Base-by-base conservation (phyloP, 2,329 filamentous ascomycete species). In the Gremmenia infestans region DNA sequence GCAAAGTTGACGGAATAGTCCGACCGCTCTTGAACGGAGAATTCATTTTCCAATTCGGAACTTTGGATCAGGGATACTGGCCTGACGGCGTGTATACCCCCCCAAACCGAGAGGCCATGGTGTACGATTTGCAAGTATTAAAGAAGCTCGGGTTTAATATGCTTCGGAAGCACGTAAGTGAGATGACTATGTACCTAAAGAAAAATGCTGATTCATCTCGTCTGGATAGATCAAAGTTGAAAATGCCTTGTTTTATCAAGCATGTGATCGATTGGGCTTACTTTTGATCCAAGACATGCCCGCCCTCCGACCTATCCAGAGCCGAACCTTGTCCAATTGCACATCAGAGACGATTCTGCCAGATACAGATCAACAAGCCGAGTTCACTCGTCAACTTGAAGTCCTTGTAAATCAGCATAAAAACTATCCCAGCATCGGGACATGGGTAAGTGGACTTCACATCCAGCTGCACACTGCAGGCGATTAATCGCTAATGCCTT, bases 261-360 rank as follows among this genome's bases (percentile, higher is more conserved):
- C 58, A 12, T 60, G 58, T 35, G 56, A 58, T 39, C 58, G 56
- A 45, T 15, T 60, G 25, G 58, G 55, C 19, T 39, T 58, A 8
- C 68, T 89, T 25, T 77, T 89, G 5, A 82, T 89, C 48, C 86
- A 89, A 66, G 87, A 89, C 59, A 89, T 89, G 86, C 86, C 86
- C 0, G 79, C 83, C 2, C 70, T 88, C 54, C 70, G 72, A 67
- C 74, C 43, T 19, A 67, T 64, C 2, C 65, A 68, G 2, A 52
- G 50, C 40, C 36, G 55, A 12, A 36, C 23, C 0, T 5, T n/a
- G 4, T 8, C 23, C 15, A 56, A 58, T 28, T 50, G 56, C 46
- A 50, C 47, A 17, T 40, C 12, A n/a, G 40, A 49, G 14, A 51
- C 68, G 64, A 23, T 55, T 40, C 46, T 59, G 17, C 74, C 79